A percentile compares a stretch with the other conserved stretches of the same genome.
Conservation (phyloP, 2,329 filamentous ascomycete genomes). For the Gaeumannomyces sp. region DNA sequence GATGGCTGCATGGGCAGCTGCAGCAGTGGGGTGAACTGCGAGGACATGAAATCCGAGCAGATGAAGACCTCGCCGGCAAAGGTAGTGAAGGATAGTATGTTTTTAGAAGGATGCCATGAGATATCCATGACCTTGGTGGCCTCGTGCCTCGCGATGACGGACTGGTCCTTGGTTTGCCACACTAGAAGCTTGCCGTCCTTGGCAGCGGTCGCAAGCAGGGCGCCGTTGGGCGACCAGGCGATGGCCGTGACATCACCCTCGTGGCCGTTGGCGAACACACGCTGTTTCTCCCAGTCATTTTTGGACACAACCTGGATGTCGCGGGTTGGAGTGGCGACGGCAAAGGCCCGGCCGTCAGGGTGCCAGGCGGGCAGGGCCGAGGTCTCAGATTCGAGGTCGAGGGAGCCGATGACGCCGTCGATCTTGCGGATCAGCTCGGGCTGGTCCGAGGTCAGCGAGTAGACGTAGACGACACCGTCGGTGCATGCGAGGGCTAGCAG, state of each 20-base stretch:
- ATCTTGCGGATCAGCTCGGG: constrained; percentile 78
- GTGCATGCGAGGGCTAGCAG: constrained; percentile 77
- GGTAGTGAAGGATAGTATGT: constrained; percentile 86
- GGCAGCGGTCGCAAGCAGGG: constrained; percentile 67
- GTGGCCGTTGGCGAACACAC: constrained; percentile 72
- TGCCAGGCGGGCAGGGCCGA: constrained; percentile 81
- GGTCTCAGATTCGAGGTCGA: constrained; percentile 71
- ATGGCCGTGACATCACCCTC: constrained; percentile 78
- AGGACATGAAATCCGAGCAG: constrained; percentile 61
- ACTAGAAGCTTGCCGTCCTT: constrained; percentile 66
- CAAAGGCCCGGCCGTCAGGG: constrained; percentile 88
- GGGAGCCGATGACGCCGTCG: constrained; percentile 73
- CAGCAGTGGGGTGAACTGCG: constrained; percentile 51
- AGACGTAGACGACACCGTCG: constrained; percentile 85
- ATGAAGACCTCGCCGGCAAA: constrained; percentile 92
- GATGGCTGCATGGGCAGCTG: constrained; percentile 62
- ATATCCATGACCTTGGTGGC: constrained; percentile 81
- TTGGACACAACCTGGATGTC: constrained; percentile 85
- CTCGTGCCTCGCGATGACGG: constrained; percentile 68
- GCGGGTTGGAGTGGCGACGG: constrained; percentile 71
- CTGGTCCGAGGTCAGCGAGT: constrained; percentile 71
- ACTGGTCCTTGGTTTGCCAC: constrained; percentile 89
- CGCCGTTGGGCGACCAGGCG: constrained; percentile 92
- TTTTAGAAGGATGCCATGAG: constrained; percentile 84
- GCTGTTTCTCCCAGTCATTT: constrained; percentile 83